Base-by-base conservation (phyloP, 768 basidiomycete genomes). In the Daedaleopsis nitida region DNA sequence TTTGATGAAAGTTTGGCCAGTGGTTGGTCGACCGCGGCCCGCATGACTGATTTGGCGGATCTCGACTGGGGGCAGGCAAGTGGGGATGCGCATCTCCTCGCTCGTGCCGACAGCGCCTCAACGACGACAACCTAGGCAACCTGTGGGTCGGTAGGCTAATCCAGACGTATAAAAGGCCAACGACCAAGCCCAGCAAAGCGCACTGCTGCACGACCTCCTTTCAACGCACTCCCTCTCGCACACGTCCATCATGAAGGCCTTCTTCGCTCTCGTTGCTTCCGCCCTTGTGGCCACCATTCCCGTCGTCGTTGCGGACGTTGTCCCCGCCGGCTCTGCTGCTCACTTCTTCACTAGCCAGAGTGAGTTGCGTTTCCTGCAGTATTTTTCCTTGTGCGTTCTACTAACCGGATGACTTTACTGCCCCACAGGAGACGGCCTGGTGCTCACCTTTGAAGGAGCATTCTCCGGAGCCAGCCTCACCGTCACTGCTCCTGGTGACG, bases 311-410 rank as follows among this genome's bases (percentile, higher is more conserved):
- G 60, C 60, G 17, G 60, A 57, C 32, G 44, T 45, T 48, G 23
- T 61, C 43, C 60, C 60, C 14, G 35, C 35, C 4, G 57, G 57
- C 48, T 50, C 42, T 16, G 57, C 57, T 17, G 62, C 57, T n/a
- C 62, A 63, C 39, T 58, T 58, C 53, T 55, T 58, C 43, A 44
- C 57, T n/a, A 50, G 47, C 19, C 57, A 55, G 49, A 63, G 56
- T 55, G 48, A 39, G 19, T 19, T 32, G 1, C 16, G 4, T 7
- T 4, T 35, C 14, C 12, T 32, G 5, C 19, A 34, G 17, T 11
- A 7, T 8, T 6, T 34, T 4, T 24, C 10, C 14, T 14, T 39
- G 16, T 44, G 3, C n/a, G 5, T 37, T 11, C 6, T 6, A 19
- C 50, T 14, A 21, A 24, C 48, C 35, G 9, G 17, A 16, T 21